Base-by-base conservation (phyloP, 352 stramenopile genomes). In the Pythium coloratum region DNA sequence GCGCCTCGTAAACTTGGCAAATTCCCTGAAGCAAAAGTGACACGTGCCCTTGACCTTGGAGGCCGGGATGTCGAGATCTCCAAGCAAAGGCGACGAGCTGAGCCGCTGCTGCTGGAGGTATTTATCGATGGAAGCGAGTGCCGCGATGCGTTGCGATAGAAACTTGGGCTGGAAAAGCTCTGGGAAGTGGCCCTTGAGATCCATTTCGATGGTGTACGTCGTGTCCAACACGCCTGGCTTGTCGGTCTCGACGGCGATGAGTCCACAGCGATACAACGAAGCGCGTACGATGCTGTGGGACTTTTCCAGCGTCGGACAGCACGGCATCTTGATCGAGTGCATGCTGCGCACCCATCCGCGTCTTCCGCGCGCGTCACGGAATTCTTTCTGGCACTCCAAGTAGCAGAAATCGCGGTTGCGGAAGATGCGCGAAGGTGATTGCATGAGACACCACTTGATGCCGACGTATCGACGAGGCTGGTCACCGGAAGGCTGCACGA, bases 121-220 rank as follows among this genome's bases (percentile, higher is more conserved):
- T 56, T 85, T 86, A 69, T 95, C 85, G 54, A 95, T 88, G 5
- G 82, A 81, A 8, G 82, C 85, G 5, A 94, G 64, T 10, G 78
- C 71, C 14, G 80, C 84, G 49, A 94, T 86, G 6, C 85, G 82
- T 51, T 92, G 80, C 18, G 80, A 74, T 16, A 94, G 60, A 49
- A 94, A 91, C 1, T 69, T 74, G 8, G 82, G 80, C 55, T 91
- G 82, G 64, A 91, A 76, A 13, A 92, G 67, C 65, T 92, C 71
- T 4, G 83, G 81, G 60, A 92, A 88, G n/a, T 81, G 76, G 42
- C 87, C 85, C 62, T 95, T 95, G 16, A 95, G 72, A 58, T 95
- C 86, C 65, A 95, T 85, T 60, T 95, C 85, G 33, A 95, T 77
- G 10, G 85, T 94, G 69, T 95, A 92, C 55, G 85, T 95, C 49